Evolutionary conservation across 768 basidiomycete genomes (phyloP).

Genomic region (Rhodotorula babjevae): DNA sequence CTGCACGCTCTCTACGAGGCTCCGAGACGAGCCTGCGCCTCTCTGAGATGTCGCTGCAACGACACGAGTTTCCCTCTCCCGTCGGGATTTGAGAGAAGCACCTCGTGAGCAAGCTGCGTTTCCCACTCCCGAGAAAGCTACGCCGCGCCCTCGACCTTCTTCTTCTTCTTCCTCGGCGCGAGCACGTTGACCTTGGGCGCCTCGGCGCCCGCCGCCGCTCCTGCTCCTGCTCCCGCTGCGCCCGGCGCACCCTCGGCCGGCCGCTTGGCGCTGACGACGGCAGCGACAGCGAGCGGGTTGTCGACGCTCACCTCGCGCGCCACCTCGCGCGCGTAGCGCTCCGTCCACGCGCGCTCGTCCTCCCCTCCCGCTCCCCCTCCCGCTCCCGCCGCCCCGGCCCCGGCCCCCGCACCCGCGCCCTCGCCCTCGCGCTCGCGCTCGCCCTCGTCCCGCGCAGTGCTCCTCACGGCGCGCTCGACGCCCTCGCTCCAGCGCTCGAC

Average conservation of each 20-base stretch:
- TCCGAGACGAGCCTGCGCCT: too few relatives aligned
- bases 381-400: too few relatives aligned
- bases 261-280: background rate
- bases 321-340: background rate
- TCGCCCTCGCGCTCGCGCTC: background rate
- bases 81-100: too few relatives aligned
- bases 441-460: background rate
- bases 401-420: background rate
- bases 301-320: background rate
- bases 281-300: too few relatives aligned
- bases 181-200: slow-evolving; percentile 26
- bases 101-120: too few relatives aligned
- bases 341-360: background rate
- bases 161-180: slow-evolving; percentile 40
- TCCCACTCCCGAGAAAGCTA: too few relatives aligned
- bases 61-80: too few relatives aligned
- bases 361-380: too few relatives aligned
- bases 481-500: slow-evolving; percentile 13
- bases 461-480: background rate
- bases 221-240: too few relatives aligned
- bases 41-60: too few relatives aligned
- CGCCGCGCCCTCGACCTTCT: slow-evolving; percentile 7
- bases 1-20: too few relatives aligned
- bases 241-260: background rate
- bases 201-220: background rate